phyloP scores from a whole-genome alignment of 495 filamentous ascomycete genomes.

The Trichoderma asperelloides region DNA sequence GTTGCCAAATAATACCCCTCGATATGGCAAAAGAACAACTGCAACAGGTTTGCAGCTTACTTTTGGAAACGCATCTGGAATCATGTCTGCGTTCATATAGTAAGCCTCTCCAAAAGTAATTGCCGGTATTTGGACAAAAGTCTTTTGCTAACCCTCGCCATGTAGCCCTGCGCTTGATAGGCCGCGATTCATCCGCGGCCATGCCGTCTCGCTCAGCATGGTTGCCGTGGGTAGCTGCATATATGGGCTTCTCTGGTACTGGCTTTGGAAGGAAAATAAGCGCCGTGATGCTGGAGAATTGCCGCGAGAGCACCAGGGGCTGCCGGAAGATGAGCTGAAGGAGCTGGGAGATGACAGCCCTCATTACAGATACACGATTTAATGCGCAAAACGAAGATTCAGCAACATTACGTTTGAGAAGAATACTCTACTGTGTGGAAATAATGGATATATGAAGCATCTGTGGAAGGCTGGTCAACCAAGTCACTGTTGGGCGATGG shows the following conservation, averaged over 20 bases:
- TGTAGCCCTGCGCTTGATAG: constrained; percentile 27
- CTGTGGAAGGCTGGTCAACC: too few relatives aligned
- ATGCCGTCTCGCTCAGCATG: constrained; percentile 46
- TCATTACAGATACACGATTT: constrained; percentile 49
- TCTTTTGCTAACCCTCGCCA: constrained; percentile 11
- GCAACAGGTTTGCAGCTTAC: constrained; percentile 63
- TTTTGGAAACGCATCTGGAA: constrained; percentile 57
- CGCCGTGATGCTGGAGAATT: constrained; percentile 43
- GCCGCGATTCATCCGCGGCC: constrained; percentile 43
- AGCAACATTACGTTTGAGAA: too few relatives aligned
- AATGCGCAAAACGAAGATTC: constrained; percentile 9
- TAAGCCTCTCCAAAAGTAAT: constrained; percentile 11
- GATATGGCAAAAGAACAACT: constrained; percentile 65
- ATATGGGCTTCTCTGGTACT: constrained; percentile 46
- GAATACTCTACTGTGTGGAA: too few relatives aligned
- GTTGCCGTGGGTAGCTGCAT: constrained; percentile 38
- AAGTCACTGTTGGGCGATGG: too few relatives aligned
- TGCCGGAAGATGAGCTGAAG: constrained; percentile 56
- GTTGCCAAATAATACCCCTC: constrained; percentile 44
- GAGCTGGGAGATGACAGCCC: constrained; percentile 65
- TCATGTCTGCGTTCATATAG: constrained; percentile 61
- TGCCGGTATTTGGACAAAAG: constrained; percentile 3
- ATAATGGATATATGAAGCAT: too few relatives aligned
- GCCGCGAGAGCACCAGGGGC: constrained; percentile 39
- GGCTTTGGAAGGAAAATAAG: constrained; percentile 45